Evolutionary conservation across 139 green algal species (phyloP).

Genomic region (Limnomonas spitsbergensis): DNA sequence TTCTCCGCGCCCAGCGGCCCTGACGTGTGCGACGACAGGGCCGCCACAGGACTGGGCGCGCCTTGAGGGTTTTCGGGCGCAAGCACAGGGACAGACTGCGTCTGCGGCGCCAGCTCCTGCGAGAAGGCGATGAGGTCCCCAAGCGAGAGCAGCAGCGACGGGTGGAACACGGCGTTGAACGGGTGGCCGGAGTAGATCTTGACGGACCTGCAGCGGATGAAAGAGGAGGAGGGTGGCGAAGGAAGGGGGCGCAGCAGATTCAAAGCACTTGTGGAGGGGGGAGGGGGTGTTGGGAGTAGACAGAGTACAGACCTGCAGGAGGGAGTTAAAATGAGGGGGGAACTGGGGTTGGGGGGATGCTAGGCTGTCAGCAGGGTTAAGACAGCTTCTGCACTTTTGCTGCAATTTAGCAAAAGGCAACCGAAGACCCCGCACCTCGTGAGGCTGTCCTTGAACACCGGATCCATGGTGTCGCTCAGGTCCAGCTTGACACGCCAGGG

Average conservation of each 20-base stretch:
- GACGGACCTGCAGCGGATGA: slow-evolving; percentile 25
- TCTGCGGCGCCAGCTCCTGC: neutral
- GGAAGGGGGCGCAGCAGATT: neutral
- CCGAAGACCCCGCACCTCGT: neutral
- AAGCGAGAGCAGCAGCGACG: slow-evolving; percentile 67
- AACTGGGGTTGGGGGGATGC: too few species aligned
- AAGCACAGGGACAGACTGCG: too few species aligned
- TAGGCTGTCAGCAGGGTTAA: too few species aligned
- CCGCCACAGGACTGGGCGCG: too few species aligned
- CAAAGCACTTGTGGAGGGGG: neutral
- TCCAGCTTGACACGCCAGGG: slow-evolving; percentile 53
- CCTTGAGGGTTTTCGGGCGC: too few species aligned
- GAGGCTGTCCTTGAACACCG: slow-evolving; percentile 45
- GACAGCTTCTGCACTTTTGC: too few species aligned
- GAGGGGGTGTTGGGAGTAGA: neutral
- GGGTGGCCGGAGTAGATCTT: slow-evolving; percentile 58
- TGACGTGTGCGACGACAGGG: too few species aligned
- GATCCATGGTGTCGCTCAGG: slow-evolving; percentile 49
- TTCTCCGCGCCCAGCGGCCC: too few species aligned
- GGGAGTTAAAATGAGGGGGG: too few species aligned
- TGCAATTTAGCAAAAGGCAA: too few species aligned
- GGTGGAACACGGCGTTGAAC: slow-evolving; percentile 75
- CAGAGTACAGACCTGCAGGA: neutral
- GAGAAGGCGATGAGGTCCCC: slow-evolving; percentile 68
- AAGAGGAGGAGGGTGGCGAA: too few species aligned